Evolutionary conservation across 2,329 filamentous ascomycete genomes (phyloP).

Genomic region (Sarocladium kiliense): DNA sequence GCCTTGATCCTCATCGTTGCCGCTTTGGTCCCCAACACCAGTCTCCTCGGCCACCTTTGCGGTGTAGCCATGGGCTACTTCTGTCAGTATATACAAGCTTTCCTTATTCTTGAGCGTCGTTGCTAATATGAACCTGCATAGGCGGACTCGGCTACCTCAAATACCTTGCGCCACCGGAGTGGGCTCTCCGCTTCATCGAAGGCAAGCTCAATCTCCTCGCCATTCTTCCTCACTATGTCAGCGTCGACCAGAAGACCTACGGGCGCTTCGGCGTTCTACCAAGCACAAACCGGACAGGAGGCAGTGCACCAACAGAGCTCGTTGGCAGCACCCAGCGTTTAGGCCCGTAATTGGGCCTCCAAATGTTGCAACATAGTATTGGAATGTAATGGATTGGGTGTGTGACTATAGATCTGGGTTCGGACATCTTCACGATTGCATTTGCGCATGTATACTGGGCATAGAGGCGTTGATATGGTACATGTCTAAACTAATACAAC

Average conservation of each 20-base stretch:
- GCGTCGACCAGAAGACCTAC: slow-evolving; percentile 92
- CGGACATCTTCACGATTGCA: neutral
- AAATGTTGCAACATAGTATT: neutral
- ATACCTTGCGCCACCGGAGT: slow-evolving; percentile 84
- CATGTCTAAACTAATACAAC: neutral
- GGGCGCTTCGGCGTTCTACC: slow-evolving; percentile 88
- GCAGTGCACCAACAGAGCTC: slow-evolving; percentile 52
- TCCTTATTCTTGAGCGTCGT: neutral
- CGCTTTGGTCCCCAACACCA: slow-evolving; percentile 74
- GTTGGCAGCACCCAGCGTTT: slow-evolving; percentile 60
- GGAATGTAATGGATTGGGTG: neutral
- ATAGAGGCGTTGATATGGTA: slow-evolving; percentile 2
- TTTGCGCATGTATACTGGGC: neutral
- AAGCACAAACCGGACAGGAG: slow-evolving; percentile 35
- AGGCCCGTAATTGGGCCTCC: slow-evolving; percentile 50
- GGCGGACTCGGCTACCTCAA: slow-evolving; percentile 85
- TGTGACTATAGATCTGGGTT: neutral
- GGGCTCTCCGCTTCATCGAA: slow-evolving; percentile 82
- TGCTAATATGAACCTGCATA: slow-evolving; percentile 26
- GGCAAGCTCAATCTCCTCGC: slow-evolving; percentile 79
- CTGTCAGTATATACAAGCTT: slow-evolving; percentile 50
- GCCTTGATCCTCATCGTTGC: slow-evolving; percentile 68
- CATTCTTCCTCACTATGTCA: slow-evolving; percentile 85
- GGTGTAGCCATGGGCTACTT: slow-evolving; percentile 81
- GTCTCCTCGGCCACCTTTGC: slow-evolving; percentile 80